phyloP scores from a whole-genome alignment of 305 asterid species.

The Euphrasia arctica region DNA sequence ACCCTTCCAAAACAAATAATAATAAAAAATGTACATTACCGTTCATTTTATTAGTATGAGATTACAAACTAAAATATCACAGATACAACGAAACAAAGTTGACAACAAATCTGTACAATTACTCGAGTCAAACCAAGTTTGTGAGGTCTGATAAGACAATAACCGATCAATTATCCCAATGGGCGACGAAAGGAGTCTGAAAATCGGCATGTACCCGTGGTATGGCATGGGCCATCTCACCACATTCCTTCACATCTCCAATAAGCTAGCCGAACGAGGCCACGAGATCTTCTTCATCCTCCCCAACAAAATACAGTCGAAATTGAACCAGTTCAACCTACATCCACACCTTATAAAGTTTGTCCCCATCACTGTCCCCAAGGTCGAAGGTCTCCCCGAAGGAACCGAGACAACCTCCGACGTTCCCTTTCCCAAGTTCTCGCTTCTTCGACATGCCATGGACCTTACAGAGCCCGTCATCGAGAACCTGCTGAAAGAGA shows the following conservation, averaged over 20 bases:
- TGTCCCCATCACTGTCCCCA: conserved; percentile 45
- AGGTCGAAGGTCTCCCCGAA: conserved; percentile 55
- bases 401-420: conserved; percentile 58
- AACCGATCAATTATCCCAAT: neutral
- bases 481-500: conserved; percentile 31
- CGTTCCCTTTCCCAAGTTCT: conserved; percentile 32
- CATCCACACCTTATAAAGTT: conserved; percentile 46
- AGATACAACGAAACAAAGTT: too few relatives aligned
- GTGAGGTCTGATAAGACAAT: conserved; percentile 15
- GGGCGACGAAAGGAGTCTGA: conserved; percentile 21
- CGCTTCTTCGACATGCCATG: conserved; percentile 47
- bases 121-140: too few relatives aligned
- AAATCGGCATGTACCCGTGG: conserved; percentile 62
- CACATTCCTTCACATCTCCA: conserved; percentile 56
- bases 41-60: too few relatives aligned
- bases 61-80: too few relatives aligned
- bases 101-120: too few relatives aligned
- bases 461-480: conserved; percentile 44
- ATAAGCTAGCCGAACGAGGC: conserved; percentile 66
- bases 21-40: too few relatives aligned
- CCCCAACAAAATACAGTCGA: conserved; percentile 45
- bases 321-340: conserved; percentile 44
- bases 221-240: conserved; percentile 74
- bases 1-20: too few relatives aligned
- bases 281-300: conserved; percentile 52